Evolutionary conservation across 2,329 filamentous ascomycete species (phyloP).

Genomic region (Magnaporthales sp.): DNA sequence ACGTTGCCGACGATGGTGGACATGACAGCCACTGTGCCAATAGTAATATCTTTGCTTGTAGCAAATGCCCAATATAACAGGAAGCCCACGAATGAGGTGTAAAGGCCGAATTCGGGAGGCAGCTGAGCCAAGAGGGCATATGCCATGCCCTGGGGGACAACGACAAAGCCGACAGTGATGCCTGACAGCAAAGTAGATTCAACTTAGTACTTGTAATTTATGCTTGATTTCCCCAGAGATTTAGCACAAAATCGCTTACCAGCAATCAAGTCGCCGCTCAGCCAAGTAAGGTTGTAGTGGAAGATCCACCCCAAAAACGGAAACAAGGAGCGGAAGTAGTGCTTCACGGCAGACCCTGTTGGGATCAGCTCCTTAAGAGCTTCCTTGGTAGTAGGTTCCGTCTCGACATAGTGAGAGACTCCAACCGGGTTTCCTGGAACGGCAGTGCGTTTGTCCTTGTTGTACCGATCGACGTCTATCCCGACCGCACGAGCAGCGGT

Average conservation of each 20-base stretch:
- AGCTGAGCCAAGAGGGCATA: constrained; percentile 66
- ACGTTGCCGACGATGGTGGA: constrained; percentile 41
- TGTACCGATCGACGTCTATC: constrained; percentile 6
- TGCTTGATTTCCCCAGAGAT: background rate
- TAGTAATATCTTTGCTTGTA: constrained; percentile 79
- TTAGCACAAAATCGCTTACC: constrained; percentile 39
- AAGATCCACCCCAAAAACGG: constrained; percentile 86
- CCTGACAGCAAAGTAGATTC: background rate
- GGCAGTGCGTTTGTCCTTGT: constrained; percentile 4
- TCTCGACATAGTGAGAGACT: constrained; percentile 47
- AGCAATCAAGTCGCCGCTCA: constrained; percentile 80
- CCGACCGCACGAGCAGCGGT: constrained; percentile 4
- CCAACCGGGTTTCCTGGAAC: constrained; percentile 19
- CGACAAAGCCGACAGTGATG: constrained; percentile 33
- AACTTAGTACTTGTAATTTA: background rate
- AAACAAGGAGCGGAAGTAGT: constrained; percentile 67
- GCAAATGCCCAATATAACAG: constrained; percentile 77
- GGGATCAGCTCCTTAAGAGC: constrained; percentile 62
- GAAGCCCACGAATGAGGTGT: constrained; percentile 76
- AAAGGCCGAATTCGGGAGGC: constrained; percentile 62
- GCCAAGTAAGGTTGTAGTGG: constrained; percentile 84
- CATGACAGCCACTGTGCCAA: constrained; percentile 52
- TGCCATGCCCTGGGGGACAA: constrained; percentile 73
- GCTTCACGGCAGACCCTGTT: constrained; percentile 36
- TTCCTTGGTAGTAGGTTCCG: constrained; percentile 66